A percentile compares a stretch with the other conserved stretches of the same genome.
These are phyloP conservation scores for Aspergillus luchuensis DNA, from an alignment of 2,329 filamentous ascomycete species.

Conservation along the genomic window DNA sequence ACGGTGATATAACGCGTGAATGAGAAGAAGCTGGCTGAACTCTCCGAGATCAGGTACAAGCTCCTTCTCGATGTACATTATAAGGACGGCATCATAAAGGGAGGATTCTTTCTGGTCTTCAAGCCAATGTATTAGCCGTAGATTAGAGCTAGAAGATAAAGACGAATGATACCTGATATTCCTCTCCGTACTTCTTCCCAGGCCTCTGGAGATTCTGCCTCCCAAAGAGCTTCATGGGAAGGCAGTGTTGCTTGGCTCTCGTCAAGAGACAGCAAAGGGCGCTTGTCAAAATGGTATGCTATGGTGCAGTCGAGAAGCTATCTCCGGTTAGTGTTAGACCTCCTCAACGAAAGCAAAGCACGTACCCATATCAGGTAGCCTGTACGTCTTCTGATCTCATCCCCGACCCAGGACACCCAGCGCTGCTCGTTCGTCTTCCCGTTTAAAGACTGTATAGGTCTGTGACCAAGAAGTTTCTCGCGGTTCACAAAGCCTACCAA, in stretches of 20 bases:
- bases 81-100: conserved; percentile 47
- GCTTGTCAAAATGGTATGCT: conserved; percentile 42
- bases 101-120: conserved; percentile 35
- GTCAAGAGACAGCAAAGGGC: conserved; percentile 41
- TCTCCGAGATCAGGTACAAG: conserved; percentile 50
- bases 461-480: conserved; percentile 27
- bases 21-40: conserved; percentile 52
- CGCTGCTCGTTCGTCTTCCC: conserved; percentile 17
- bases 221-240: conserved; percentile 46
- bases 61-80: conserved; percentile 53
- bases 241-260: conserved; percentile 46
- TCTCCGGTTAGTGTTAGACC: conserved; percentile 7
- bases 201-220: conserved; percentile 34
- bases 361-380: conserved; percentile 49
- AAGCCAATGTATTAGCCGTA: conserved; percentile 7
- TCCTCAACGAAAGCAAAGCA: neutral
- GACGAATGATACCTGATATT: conserved; percentile 21
- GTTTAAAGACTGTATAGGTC: conserved; percentile 5
- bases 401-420: conserved; percentile 43
- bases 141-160: neutral
- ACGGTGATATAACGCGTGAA: conserved; percentile 54
- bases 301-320: conserved; percentile 48
- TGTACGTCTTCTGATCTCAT: conserved; percentile 42
- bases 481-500: conserved; percentile 28
- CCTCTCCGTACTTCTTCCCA: conserved; percentile 36